A percentile compares a stretch with the other conserved stretches of the same genome.
These are phyloP conservation scores for Tremella yokohamensis DNA, from an alignment of 768 basidiomycete species.

Conservation along the genomic window DNA sequence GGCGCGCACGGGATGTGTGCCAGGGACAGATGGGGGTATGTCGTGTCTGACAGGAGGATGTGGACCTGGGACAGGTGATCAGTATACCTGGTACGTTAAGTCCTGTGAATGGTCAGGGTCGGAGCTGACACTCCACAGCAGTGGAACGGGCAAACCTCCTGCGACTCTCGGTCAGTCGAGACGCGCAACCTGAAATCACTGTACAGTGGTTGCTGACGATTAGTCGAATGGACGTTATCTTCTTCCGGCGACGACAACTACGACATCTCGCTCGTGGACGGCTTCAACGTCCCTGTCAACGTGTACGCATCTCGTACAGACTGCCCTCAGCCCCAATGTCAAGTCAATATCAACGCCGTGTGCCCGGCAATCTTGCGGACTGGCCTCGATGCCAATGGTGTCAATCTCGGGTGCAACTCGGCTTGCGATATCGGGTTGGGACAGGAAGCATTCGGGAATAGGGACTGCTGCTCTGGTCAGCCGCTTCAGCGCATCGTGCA, in stretches of 20 bases:
- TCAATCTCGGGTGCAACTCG: conserved; percentile 22
- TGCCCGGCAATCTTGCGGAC: conserved; percentile 26
- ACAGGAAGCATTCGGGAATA: conserved; percentile 24
- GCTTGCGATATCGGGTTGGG: conserved; percentile 30
- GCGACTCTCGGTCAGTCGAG: conserved; percentile 26
- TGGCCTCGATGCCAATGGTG: conserved; percentile 20
- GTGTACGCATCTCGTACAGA: conserved; percentile 12
- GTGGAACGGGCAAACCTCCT: conserved; percentile 11
- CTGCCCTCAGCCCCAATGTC: conserved; percentile 20
- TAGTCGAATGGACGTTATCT: conserved; percentile 33
- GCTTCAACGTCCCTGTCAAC: conserved; percentile 32
- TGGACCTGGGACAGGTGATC: conserved; percentile 14
- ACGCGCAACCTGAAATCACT: no score
- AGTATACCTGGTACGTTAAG: conserved; percentile 25
- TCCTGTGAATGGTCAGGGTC: no score
- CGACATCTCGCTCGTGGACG: conserved; percentile 33
- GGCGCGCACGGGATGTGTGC: conserved; percentile 30
- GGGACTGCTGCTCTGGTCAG: conserved; percentile 32
- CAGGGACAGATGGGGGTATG: conserved; percentile 14
- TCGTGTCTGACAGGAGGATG: conserved; percentile 30
- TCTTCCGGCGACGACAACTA: conserved; percentile 21
- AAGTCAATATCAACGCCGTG: conserved; percentile 28
- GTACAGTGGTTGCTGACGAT: background rate
- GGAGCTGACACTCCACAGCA: conserved; percentile 6
- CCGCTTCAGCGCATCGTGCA: background rate